Base-by-base conservation (phyloP, 805 yeast species). In the Zygosaccharomyces lentus region DNA sequence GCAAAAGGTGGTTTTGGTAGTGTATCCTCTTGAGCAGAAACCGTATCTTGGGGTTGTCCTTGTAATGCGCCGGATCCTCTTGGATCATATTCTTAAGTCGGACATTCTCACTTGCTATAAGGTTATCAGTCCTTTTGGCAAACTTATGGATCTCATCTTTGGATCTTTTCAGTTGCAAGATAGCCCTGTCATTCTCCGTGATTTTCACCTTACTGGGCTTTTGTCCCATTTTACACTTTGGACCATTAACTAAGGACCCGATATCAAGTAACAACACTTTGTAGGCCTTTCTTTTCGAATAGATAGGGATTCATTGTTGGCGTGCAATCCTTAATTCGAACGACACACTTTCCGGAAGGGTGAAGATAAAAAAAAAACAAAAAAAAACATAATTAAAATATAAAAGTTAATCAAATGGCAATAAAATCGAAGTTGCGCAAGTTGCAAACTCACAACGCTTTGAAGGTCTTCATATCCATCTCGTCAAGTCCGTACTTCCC, bases 81-180 rank as follows among this genome's bases (percentile, higher is more conserved):
- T 52, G 49, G 6, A 71, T 61, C 16, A 64, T 53, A 6, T 46
- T 35, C 45, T 62, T 69, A 4, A 70, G 57, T 40, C 58, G 53
- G 3, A 25, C 70, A 1, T 71, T 72, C 64, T 93, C 97, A 27
- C 77, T 70, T 9, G 70, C 72, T 13, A 87, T 75, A 3, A 87
- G 76, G 0, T 67, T 64, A 24, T 71, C 70, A 30, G 90, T 75
- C 49, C 79, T 77, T 37, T 61, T 63, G 9, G 72, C 66, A 52
- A 89, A 86, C 63, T 84, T 86, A 54, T 78, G 78, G 17, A 93
- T 73, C 52, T 82, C 83, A 66, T 93, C 99, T 49, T 96, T 73
- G 56, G 95, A 97, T 31, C 85, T 70, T 62, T 93, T 93, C 55
- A 93, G 73, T 59, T 90, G 93, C 52, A 88, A 73, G 9, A 93